Percentiles rank a stretch among this genome's conserved stretches.
phyloP scores from a whole-genome alignment of 129 eudicot genomes.

The Cynara cardunculus region DNA sequence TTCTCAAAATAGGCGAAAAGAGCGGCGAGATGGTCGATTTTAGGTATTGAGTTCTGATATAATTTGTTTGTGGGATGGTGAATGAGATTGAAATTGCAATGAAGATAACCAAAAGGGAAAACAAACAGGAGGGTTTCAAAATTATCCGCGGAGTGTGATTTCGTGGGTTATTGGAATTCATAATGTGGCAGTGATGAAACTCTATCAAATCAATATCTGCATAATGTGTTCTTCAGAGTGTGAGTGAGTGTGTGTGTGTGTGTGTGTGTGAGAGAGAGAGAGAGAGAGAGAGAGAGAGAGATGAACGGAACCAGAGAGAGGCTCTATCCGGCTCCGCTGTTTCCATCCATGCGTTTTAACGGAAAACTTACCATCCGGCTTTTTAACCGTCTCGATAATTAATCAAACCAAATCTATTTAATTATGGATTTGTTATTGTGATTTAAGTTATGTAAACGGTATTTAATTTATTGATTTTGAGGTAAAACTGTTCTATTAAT shows the following conservation, averaged over 20 bases:
- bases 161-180: constrained; percentile 34
- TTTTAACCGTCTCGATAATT: neutral
- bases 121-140: constrained; percentile 34
- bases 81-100: constrained; percentile 46
- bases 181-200: constrained; percentile 8
- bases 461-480: no score
- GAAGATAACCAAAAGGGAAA: constrained; percentile 43
- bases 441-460: no score
- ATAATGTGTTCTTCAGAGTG: neutral
- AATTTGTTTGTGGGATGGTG: constrained; percentile 29
- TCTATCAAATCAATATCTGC: constrained; percentile 1
- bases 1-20: neutral
- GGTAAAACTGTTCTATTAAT: no score
- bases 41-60: constrained; percentile 15
- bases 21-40: constrained; percentile 27
- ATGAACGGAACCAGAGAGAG: neutral
- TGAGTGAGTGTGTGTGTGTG: constrained; percentile 2
- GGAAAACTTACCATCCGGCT: neutral
- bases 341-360: neutral
- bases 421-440: no score
- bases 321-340: neutral
- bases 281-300: neutral
- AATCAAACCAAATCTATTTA: no score
- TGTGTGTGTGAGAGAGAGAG: neutral
- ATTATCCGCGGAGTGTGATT: constrained; percentile 13